A percentile compares a stretch with the other conserved stretches of the same genome.
Evolutionary conservation across 83 land plant genomes (phyloP).

Genomic region (Picea abies): DNA sequence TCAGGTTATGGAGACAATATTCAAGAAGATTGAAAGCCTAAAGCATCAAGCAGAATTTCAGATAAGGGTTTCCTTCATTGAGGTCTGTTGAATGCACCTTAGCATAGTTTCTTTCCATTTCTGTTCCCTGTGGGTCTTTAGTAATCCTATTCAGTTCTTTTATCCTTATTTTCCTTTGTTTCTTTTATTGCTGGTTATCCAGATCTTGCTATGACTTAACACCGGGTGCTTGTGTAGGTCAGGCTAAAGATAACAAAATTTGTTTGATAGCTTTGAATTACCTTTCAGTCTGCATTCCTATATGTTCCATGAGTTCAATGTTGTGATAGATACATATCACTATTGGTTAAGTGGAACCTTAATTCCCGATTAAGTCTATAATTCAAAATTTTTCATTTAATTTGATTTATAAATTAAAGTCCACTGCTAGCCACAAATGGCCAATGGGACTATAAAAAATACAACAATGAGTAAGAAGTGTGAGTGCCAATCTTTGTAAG

Average conservation of each 20-base stretch:
- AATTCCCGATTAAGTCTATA: not conserved
- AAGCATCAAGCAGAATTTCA: constrained; percentile 83
- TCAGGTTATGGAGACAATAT: too few species aligned
- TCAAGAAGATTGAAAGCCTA: constrained; percentile 67
- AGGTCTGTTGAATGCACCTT: constrained; percentile 48
- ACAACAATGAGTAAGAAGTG: too few species aligned
- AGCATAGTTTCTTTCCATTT: not conserved
- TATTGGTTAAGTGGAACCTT: not conserved
- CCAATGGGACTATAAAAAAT: too few species aligned
- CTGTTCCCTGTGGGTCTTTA: not conserved
- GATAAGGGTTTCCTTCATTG: constrained; percentile 94
- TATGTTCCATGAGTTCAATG: not conserved
- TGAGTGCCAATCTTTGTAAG: too few species aligned
- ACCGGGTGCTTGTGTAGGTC: not conserved
- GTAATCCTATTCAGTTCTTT: not conserved
- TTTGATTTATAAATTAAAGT: too few species aligned
- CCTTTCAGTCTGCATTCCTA: not conserved
- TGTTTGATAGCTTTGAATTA: not conserved
- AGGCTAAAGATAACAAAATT: constrained; percentile 5
- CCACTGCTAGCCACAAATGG: too few species aligned
- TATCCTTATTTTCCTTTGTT: not conserved
- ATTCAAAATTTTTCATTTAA: too few species aligned
- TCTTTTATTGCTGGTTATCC: not conserved
- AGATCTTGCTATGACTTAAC: constrained; percentile 2
- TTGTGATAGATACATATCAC: not conserved